Evolutionary conservation across 2,329 filamentous ascomycete genomes (phyloP).

Genomic region (Xylariaceae sp.): DNA sequence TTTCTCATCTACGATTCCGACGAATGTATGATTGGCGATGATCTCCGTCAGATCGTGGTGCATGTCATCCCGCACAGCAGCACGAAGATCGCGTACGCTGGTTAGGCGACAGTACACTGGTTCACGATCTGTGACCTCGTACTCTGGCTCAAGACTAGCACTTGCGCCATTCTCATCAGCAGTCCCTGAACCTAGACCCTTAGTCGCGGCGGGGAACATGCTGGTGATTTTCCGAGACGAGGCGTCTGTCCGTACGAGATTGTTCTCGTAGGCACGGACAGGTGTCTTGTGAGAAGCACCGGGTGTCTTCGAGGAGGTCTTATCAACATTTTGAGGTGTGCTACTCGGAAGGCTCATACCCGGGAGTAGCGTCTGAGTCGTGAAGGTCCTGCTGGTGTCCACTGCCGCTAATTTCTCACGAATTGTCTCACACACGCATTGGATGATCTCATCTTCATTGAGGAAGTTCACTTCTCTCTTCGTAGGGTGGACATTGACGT

Average conservation of each 20-base stretch:
- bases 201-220: conserved; percentile 66
- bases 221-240: conserved; percentile 90
- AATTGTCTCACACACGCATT: conserved; percentile 76
- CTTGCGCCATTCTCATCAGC: conserved; percentile 25
- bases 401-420: conserved; percentile 74
- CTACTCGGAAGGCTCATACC: conserved; percentile 44
- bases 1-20: conserved; percentile 83
- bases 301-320: conserved; percentile 32
- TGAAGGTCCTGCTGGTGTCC: conserved; percentile 88
- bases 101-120: conserved; percentile 66
- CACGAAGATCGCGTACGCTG: conserved; percentile 81
- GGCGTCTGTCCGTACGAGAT: conserved; percentile 83
- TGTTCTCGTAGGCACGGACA: conserved; percentile 71
- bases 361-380: conserved; percentile 85
- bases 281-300: conserved; percentile 37
- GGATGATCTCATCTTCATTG: conserved; percentile 94
- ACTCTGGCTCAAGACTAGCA: conserved; percentile 40
- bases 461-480: conserved; percentile 96
- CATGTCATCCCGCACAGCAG: conserved; percentile 72
- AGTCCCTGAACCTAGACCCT: conserved; percentile 32
- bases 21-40: conserved; percentile 83
- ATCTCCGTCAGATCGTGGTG: conserved; percentile 83
- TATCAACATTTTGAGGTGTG: conserved; percentile 28
- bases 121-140: conserved; percentile 66
- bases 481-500: conserved; percentile 96